phyloP scores from a whole-genome alignment of 495 filamentous ascomycete species.

The Stereocaulon alpinum region DNA sequence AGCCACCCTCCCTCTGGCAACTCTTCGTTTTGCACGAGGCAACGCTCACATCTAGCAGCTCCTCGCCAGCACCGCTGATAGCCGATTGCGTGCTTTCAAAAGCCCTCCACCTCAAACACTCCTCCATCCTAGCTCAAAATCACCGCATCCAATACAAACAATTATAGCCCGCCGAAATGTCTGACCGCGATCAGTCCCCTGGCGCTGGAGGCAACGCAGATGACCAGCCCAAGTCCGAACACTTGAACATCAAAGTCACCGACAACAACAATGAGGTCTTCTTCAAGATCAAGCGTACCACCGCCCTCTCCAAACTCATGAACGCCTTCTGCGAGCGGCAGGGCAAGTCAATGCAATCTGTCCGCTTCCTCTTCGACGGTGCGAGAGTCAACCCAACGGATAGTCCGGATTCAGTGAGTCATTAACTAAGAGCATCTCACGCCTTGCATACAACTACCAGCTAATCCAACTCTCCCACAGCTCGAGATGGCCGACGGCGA shows the following conservation, averaged over 20 bases:
- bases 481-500: conserved; percentile 97
- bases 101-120: not conserved
- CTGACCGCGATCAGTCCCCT: conserved; percentile 34
- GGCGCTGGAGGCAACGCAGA: conserved; percentile 44
- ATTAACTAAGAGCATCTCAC: conserved; percentile 3
- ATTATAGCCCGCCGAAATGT: conserved; percentile 29
- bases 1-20: not conserved
- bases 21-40: not conserved
- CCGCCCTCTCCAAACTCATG: conserved; percentile 95
- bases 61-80: not conserved
- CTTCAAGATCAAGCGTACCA: conserved; percentile 99
- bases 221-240: conserved; percentile 54
- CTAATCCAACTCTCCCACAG: conserved; percentile 35
- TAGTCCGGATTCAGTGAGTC: conserved; percentile 81
- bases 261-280: conserved; percentile 99
- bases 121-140: not conserved
- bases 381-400: conserved; percentile 79
- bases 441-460: not conserved
- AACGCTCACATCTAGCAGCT: not conserved
- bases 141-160: not conserved
- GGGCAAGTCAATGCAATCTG: conserved; percentile 72
- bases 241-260: conserved; percentile 99
- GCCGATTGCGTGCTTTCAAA: not conserved
- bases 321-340: conserved; percentile 96
- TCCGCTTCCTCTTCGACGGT: conserved; percentile 94